Evolutionary conservation across 2,329 filamentous ascomycete genomes (phyloP).

Genomic region (Aureobasidium sp.): DNA sequence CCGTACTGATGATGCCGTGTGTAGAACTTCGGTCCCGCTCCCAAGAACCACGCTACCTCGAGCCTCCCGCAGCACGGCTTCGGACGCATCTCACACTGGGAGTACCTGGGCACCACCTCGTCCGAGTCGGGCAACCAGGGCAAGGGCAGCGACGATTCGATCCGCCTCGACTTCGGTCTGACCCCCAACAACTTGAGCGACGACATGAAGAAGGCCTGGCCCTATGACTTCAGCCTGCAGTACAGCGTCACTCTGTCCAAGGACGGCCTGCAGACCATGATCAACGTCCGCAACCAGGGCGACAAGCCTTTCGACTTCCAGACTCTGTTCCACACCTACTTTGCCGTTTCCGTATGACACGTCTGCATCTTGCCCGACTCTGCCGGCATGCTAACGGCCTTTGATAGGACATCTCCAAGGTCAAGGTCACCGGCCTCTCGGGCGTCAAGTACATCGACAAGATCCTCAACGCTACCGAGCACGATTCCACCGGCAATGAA

Average conservation of each 20-base stretch:
- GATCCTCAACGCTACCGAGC: constrained; percentile 56
- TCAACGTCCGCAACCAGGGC: constrained; percentile 87
- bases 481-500: constrained; percentile 57
- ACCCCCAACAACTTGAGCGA: constrained; percentile 64
- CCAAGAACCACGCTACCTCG: constrained; percentile 68
- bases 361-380: constrained; percentile 14
- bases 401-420: constrained; percentile 66
- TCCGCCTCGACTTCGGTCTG: constrained; percentile 95
- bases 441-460: constrained; percentile 78
- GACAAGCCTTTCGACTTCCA: constrained; percentile 81
- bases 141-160: constrained; percentile 52
- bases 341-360: constrained; percentile 63
- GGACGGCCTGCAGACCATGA: constrained; percentile 67
- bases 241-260: constrained; percentile 84
- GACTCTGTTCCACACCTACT: constrained; percentile 84
- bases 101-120: constrained; percentile 85
- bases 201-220: constrained; percentile 67
- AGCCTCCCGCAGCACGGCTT: constrained; percentile 89
- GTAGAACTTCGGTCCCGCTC: constrained; percentile 78
- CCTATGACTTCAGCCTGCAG: constrained; percentile 78
- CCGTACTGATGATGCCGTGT: background rate
- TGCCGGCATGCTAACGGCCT: background rate
- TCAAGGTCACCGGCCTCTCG: constrained; percentile 68
- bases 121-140: constrained; percentile 47
- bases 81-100: constrained; percentile 83